phyloP scores from a whole-genome alignment of 2,329 filamentous ascomycete species.

The Coniochaeta pulveracea region DNA sequence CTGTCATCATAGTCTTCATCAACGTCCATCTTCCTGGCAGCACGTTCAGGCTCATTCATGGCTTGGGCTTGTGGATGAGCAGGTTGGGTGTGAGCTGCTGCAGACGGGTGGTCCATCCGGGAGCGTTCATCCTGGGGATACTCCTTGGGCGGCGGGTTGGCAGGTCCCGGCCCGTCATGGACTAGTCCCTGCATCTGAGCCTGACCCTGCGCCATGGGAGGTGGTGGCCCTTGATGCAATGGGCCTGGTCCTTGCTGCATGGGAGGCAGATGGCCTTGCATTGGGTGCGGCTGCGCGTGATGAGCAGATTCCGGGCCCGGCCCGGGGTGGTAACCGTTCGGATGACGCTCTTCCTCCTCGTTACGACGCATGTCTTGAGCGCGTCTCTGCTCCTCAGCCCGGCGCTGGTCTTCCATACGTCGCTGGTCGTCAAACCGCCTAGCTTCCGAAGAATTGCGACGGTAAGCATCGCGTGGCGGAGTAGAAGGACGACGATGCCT shows the following conservation, averaged over 20 bases:
- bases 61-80: conserved; percentile 36
- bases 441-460: conserved; percentile 66
- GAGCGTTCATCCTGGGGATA: conserved; percentile 43
- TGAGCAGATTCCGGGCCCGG: conserved; percentile 91
- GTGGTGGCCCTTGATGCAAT: conserved; percentile 21
- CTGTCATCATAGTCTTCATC: conserved; percentile 97
- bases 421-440: conserved; percentile 55
- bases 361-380: conserved; percentile 37
- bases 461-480: conserved; percentile 56
- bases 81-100: too few relatives aligned
- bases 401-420: conserved; percentile 43
- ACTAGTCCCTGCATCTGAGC: conserved; percentile 41
- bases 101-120: conserved; percentile 30
- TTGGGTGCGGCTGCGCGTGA: conserved; percentile 56
- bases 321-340: conserved; percentile 78
- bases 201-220: conserved; percentile 45
- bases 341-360: conserved; percentile 56
- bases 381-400: conserved; percentile 48
- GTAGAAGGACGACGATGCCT: conserved; percentile 69
- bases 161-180: conserved; percentile 38
- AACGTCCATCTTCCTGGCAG: conserved; percentile 89
- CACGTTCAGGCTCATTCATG: conserved; percentile 64
- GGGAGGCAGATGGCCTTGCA: conserved; percentile 48
- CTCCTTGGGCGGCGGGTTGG: conserved; percentile 36
- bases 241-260: conserved; percentile 28